phyloP scores from a whole-genome alignment of 225 moss, liverwort and hornwort species.

The Physcomitrellopsis africana region DNA sequence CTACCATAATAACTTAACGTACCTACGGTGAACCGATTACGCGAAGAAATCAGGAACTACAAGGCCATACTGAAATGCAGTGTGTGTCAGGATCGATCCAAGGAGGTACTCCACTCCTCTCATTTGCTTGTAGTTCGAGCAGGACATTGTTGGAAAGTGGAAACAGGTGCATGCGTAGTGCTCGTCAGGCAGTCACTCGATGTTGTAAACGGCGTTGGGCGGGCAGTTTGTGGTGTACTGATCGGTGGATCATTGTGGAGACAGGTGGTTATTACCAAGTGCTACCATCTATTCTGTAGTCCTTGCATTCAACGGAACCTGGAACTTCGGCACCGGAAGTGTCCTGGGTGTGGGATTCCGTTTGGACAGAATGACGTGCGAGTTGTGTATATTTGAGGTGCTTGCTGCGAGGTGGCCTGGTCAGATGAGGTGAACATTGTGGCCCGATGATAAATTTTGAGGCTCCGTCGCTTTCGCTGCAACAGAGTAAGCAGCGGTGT shows the following conservation, averaged over 20 bases:
- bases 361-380: constrained; percentile 76
- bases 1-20: too few relatives aligned
- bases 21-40: constrained; percentile 55
- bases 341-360: constrained; percentile 73
- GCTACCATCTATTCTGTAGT: constrained; percentile 73
- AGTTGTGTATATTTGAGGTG: constrained; percentile 64
- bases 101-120: constrained; percentile 57
- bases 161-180: not conserved
- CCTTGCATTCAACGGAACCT: constrained; percentile 79
- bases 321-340: constrained; percentile 71
- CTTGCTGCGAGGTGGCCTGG: not conserved
- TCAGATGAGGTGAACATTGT: too few relatives aligned
- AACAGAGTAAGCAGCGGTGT: too few relatives aligned
- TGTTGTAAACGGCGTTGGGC: not conserved
- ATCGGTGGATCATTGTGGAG: not conserved
- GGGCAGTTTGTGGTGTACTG: not conserved
- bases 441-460: not conserved
- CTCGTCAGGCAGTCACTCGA: not conserved
- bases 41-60: constrained; percentile 75
- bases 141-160: not conserved
- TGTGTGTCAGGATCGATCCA: constrained; percentile 73
- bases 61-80: constrained; percentile 71
- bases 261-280: constrained; percentile 83
- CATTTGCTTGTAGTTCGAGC: not conserved
- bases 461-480: not conserved